Conservation (phyloP, 495 filamentous ascomycete species). For the Penicillium turbatum region DNA sequence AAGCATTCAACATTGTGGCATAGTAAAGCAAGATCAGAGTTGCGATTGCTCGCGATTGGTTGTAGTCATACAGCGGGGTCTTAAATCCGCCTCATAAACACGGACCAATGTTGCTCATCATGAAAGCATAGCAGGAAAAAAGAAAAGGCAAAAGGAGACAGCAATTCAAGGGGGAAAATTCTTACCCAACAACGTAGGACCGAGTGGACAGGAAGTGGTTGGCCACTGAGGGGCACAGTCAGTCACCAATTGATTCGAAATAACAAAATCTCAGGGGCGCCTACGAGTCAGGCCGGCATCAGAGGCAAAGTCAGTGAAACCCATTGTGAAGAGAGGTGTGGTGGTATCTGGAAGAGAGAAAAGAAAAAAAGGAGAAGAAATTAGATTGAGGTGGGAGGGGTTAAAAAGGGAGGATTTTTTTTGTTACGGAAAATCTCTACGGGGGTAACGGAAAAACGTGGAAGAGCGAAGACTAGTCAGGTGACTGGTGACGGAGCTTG, state of each 20-base stretch:
- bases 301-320: constrained; percentile 88
- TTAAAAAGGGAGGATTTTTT: constrained; percentile 35
- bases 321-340: constrained; percentile 60
- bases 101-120: constrained; percentile 98
- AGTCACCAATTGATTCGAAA: constrained; percentile 27
- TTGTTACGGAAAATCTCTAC: constrained; percentile 27
- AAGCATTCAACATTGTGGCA: constrained; percentile 6
- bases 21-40: constrained; percentile 59
- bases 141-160: constrained; percentile 8
- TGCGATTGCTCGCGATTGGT: constrained; percentile 72
- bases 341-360: constrained; percentile 19
- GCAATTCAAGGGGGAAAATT: constrained; percentile 16
- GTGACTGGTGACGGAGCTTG: constrained; percentile 39
- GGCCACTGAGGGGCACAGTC: constrained; percentile 63
- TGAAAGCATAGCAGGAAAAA: constrained; percentile 28
- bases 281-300: constrained; percentile 83
- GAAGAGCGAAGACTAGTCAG: constrained; percentile 15
- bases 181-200: constrained; percentile 92
- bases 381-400: constrained; percentile 22
- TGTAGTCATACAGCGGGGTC: constrained; percentile 89
- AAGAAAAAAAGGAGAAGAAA: constrained; percentile 17
- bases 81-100: constrained; percentile 99
- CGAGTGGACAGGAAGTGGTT: constrained; percentile 86
- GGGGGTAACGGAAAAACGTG: constrained; percentile 7
- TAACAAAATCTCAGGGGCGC: constrained; percentile 35